These are phyloP conservation scores for Gastrolobium bilobum DNA, from an alignment of 306 rosid species.

Conservation along the genomic window DNA sequence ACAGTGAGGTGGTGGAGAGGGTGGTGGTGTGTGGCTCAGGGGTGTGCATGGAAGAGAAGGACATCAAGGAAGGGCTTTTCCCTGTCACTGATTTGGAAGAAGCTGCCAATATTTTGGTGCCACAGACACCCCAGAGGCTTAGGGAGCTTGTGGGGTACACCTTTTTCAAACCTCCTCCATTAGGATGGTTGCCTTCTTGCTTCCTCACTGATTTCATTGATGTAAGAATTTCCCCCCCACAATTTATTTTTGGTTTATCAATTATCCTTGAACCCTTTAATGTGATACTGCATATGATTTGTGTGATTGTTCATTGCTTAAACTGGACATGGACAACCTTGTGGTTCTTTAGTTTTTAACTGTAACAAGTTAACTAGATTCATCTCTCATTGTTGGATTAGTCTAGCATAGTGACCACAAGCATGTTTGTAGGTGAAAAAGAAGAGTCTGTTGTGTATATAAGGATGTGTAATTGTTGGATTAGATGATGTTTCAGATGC, in stretches of 20 bases:
- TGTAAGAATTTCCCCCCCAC: constrained; percentile 47
- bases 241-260: too few relatives aligned
- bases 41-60: constrained; percentile 84
- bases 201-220: constrained; percentile 75
- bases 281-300: background rate
- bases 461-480: constrained; percentile 3
- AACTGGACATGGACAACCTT: background rate
- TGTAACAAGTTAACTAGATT: constrained; percentile 15
- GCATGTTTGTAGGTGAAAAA: constrained; percentile 1
- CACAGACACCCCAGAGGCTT: constrained; percentile 66
- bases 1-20: constrained; percentile 70
- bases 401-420: constrained; percentile 15
- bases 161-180: constrained; percentile 53
- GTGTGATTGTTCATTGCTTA: constrained; percentile 1
- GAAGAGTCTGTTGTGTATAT: background rate
- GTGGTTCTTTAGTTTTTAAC: background rate
- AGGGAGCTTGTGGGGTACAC: constrained; percentile 61
- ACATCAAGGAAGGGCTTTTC: constrained; percentile 69
- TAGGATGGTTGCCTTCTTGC: constrained; percentile 73
- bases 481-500: background rate
- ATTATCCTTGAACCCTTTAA: too few relatives aligned
- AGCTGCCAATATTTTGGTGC: constrained; percentile 76
- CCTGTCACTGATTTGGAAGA: constrained; percentile 71
- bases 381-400: constrained; percentile 2
- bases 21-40: constrained; percentile 84